Evolutionary conservation across 352 stramenopile species (phyloP).

Genomic region (Elongisporangium anandrum): DNA sequence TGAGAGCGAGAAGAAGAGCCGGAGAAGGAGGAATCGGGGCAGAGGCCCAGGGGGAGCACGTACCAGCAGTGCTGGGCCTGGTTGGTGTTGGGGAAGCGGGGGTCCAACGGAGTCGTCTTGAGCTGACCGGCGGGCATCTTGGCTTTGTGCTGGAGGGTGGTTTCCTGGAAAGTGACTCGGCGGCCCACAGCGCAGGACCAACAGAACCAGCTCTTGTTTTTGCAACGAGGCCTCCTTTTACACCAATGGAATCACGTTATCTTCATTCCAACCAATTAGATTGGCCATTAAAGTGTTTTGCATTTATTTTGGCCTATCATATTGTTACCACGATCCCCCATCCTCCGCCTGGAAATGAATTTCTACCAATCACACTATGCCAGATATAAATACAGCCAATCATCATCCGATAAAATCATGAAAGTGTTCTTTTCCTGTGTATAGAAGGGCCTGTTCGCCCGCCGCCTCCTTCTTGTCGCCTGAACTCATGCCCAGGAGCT

Average conservation of each 20-base stretch:
- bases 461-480: constrained; percentile 1
- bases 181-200: constrained; percentile 15
- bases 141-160: not conserved
- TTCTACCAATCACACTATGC: not conserved
- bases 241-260: constrained; percentile 12
- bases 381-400: not conserved
- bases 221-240: constrained; percentile 20
- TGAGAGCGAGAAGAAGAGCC: not conserved
- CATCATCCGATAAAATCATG: not conserved
- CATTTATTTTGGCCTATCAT: not conserved
- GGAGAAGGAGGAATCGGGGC: not conserved
- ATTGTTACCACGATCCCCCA: not conserved
- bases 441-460: not conserved
- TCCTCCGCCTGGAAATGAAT: not conserved
- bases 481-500: too few species aligned
- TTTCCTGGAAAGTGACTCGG: constrained; percentile 3
- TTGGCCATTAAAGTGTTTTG: not conserved
- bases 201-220: constrained; percentile 33
- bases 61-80: constrained; percentile 86
- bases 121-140: constrained; percentile 53
- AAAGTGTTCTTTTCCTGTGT: not conserved
- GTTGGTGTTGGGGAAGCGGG: constrained; percentile 86
- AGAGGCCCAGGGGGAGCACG: not conserved
- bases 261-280: constrained; percentile 15
- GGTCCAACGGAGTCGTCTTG: constrained; percentile 84